phyloP scores from a whole-genome alignment of 352 stramenopile genomes.

The Aphanomyces euteiches region DNA sequence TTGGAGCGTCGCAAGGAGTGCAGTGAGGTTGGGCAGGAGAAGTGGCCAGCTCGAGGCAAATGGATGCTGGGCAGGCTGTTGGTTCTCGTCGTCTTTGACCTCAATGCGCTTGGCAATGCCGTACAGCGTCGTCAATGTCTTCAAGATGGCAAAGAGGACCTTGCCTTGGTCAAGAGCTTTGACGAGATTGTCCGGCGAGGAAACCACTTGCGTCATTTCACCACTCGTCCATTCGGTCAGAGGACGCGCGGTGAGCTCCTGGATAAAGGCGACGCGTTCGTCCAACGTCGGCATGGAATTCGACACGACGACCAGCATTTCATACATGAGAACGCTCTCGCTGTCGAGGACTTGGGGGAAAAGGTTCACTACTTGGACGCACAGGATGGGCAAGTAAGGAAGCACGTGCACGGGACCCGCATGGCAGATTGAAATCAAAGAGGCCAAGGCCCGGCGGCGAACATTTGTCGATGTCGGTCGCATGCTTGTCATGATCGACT shows the following conservation, averaged over 20 bases:
- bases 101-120: slow-evolving; percentile 62
- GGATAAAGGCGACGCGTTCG: slow-evolving; percentile 58
- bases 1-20: slow-evolving; percentile 58
- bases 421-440: slow-evolving; percentile 73
- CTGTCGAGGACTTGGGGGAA: slow-evolving; percentile 71
- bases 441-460: slow-evolving; percentile 57
- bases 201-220: slow-evolving; percentile 61
- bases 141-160: slow-evolving; percentile 51
- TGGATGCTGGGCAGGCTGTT: slow-evolving; percentile 32
- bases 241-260: slow-evolving; percentile 70
- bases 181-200: slow-evolving; percentile 51
- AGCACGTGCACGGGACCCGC: slow-evolving; percentile 68
- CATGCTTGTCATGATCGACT: slow-evolving; percentile 60
- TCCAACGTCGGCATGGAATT: slow-evolving; percentile 68
- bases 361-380: slow-evolving; percentile 61
- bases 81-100: slow-evolving; percentile 25
- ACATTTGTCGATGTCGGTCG: slow-evolving; percentile 69
- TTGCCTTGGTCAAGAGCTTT: slow-evolving; percentile 46
- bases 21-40: slow-evolving; percentile 64
- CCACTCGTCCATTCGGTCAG: slow-evolving; percentile 57
- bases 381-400: slow-evolving; percentile 66
- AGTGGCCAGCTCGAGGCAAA: slow-evolving; percentile 60
- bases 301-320: slow-evolving; percentile 77
- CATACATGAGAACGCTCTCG: slow-evolving; percentile 72
- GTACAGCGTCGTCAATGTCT: slow-evolving; percentile 77